Evolutionary conservation across 768 basidiomycete genomes (phyloP).

Genomic region (Leccinum incarnatum): DNA sequence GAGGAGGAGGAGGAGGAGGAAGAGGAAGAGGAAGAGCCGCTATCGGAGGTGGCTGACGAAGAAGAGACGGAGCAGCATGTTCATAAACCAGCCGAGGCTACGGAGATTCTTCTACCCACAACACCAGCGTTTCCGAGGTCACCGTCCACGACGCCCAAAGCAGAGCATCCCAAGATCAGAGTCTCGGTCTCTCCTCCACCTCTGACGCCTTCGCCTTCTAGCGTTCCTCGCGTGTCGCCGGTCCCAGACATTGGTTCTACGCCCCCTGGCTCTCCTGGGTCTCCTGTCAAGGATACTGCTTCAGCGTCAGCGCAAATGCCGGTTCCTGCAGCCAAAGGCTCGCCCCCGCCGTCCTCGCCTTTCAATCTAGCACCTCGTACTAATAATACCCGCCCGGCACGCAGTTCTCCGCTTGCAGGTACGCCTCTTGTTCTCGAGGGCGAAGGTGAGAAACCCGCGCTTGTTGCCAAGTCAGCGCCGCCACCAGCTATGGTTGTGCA

Average conservation of each 20-base stretch:
- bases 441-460: conserved; percentile 17
- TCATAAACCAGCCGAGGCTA: conserved; percentile 23
- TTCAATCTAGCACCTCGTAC: conserved; percentile 52
- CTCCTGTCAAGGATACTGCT: conserved; percentile 47
- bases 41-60: conserved; percentile 9
- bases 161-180: conserved; percentile 43
- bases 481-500: conserved; percentile 27
- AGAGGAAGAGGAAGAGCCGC: conserved; percentile 24
- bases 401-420: conserved; percentile 76
- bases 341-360: conserved; percentile 31
- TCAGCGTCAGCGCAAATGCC: conserved; percentile 13
- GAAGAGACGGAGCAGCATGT: conserved; percentile 23
- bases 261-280: conserved; percentile 62
- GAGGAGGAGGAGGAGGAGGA: conserved; percentile 27
- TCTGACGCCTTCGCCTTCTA: conserved; percentile 20
- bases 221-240: conserved; percentile 28
- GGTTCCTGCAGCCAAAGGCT: conserved; percentile 13
- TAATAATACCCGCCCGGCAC: conserved; percentile 45
- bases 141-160: conserved; percentile 57
- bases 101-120: conserved; percentile 15
- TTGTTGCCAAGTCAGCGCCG: conserved; percentile 19
- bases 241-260: conserved; percentile 51
- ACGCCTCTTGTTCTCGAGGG: conserved; percentile 48
- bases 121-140: conserved; percentile 47
- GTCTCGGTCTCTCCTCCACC: conserved; percentile 34